Conservation (phyloP, 139 green algal genomes). For the Bryopsis sp. region DNA sequence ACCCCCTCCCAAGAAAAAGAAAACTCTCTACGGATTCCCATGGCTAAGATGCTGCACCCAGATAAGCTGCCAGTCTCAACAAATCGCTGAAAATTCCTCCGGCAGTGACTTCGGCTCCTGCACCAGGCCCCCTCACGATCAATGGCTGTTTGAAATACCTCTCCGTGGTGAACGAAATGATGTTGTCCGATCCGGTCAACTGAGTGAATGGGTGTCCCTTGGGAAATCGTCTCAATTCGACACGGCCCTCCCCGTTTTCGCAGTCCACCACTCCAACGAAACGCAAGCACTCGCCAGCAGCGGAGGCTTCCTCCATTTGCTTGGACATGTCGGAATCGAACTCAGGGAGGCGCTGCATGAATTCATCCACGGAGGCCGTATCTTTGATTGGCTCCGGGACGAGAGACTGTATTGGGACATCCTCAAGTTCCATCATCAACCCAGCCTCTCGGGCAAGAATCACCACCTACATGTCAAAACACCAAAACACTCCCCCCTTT, state of each 20-base stretch:
- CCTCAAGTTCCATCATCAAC: slow-evolving; percentile 71
- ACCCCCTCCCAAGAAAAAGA: too few relatives aligned
- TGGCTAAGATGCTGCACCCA: slow-evolving; percentile 88
- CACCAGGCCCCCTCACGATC: slow-evolving; percentile 84
- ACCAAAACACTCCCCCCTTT: too few relatives aligned
- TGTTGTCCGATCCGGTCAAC: slow-evolving; percentile 80
- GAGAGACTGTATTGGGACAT: slow-evolving; percentile 79
- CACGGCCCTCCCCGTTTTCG: slow-evolving; percentile 47
- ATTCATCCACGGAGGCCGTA: neutral
- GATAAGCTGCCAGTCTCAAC: slow-evolving; percentile 79
- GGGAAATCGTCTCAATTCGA: slow-evolving; percentile 81
- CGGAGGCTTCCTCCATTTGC: slow-evolving; percentile 56
- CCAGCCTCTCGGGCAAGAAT: slow-evolving; percentile 75
- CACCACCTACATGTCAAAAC: slow-evolving; percentile 34
- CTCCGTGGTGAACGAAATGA: slow-evolving; percentile 82
- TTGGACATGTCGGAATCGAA: slow-evolving; percentile 78
- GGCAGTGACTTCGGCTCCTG: slow-evolving; percentile 92
- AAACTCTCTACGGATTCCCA: too few relatives aligned
- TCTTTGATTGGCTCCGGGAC: slow-evolving; percentile 46
- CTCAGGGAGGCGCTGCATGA: slow-evolving; percentile 71
- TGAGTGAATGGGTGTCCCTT: slow-evolving; percentile 79
- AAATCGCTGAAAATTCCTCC: slow-evolving; percentile 94
- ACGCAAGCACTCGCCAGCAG: slow-evolving; percentile 77
- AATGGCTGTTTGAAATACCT: slow-evolving; percentile 75
- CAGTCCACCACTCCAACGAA: slow-evolving; percentile 91